Percentiles rank a stretch among this genome's conserved stretches.
Evolutionary conservation across 2,329 filamentous ascomycete species (phyloP).

Genomic region (Exserohilum rostratum): DNA sequence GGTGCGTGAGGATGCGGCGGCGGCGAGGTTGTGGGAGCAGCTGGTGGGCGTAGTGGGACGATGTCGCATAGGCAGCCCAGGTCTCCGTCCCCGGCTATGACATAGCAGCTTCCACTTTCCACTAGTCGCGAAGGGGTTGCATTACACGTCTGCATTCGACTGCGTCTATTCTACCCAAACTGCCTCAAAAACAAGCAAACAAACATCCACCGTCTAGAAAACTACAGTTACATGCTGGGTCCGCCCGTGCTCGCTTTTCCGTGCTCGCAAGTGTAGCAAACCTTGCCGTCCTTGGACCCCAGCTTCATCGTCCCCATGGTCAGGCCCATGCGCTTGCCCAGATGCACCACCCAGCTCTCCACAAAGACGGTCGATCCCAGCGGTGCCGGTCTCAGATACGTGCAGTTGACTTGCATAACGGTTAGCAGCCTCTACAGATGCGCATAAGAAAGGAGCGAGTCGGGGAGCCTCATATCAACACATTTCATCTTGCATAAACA

Average conservation of each 20-base stretch:
- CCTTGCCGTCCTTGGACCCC: slow-evolving; percentile 43
- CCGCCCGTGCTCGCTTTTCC: slow-evolving; percentile 40
- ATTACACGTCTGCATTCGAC: background rate
- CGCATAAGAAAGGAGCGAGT: background rate
- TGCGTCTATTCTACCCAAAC: background rate
- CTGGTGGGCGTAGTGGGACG: background rate
- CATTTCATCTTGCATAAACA: background rate
- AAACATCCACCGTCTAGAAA: background rate
- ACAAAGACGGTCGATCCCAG: slow-evolving; percentile 50
- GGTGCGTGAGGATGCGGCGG: slow-evolving; percentile 18
- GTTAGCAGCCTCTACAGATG: slow-evolving; percentile 13
- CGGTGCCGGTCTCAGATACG: slow-evolving; percentile 52
- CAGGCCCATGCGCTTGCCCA: slow-evolving; percentile 51
- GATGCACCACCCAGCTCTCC: slow-evolving; percentile 53
- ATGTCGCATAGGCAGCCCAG: too few species aligned
- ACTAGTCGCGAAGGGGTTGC: background rate
- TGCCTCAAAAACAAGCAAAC: background rate
- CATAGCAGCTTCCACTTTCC: slow-evolving; percentile 3
- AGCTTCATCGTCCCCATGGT: slow-evolving; percentile 51
- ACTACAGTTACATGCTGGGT: slow-evolving; percentile 23
- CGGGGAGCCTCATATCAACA: background rate
- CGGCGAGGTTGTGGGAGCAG: background rate
- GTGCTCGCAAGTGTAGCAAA: slow-evolving; percentile 50
- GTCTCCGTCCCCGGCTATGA: background rate
- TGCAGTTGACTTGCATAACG: slow-evolving; percentile 49